phyloP scores from a whole-genome alignment of 192 early-diverging fungal genomes.

The Umbelopsis sp. region DNA sequence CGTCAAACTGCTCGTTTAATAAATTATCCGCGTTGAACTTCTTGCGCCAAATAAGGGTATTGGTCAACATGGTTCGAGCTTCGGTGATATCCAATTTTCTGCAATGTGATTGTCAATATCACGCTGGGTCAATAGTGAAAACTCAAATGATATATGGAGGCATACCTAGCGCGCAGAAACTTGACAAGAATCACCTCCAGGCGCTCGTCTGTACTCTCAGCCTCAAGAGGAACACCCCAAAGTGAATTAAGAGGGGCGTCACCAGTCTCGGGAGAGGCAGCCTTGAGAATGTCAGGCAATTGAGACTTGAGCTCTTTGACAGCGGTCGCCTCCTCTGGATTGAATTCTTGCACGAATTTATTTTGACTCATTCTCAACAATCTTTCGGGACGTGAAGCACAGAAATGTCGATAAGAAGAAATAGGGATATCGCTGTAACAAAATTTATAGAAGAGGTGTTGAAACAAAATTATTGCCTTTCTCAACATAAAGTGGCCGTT shows the following conservation, averaged over 20 bases:
- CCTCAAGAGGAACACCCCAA: constrained; percentile 55
- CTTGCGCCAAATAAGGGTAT: constrained; percentile 57
- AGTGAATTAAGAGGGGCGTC: constrained; percentile 34
- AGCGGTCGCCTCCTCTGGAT: constrained; percentile 41
- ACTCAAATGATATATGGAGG: background rate
- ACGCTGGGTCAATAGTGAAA: background rate
- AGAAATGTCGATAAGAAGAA: too few species aligned
- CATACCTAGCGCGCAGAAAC: constrained; percentile 58
- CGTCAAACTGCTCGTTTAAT: constrained; percentile 51
- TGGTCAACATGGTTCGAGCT: constrained; percentile 53
- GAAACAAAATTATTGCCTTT: too few species aligned
- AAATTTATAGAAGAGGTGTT: too few species aligned
- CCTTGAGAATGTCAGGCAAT: constrained; percentile 46
- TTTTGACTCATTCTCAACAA: constrained; percentile 18
- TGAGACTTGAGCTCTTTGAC: constrained; percentile 48
- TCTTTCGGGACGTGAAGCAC: too few species aligned
- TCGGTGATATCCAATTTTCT: constrained; percentile 39
- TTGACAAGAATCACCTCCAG: constrained; percentile 60
- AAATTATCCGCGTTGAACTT: constrained; percentile 50
- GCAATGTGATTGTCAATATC: background rate
- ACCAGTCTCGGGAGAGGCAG: constrained; percentile 31
- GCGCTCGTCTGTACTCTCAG: constrained; percentile 46
- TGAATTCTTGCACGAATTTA: constrained; percentile 40
- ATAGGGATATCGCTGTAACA: too few species aligned
- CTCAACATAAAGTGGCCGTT: too few species aligned